These are phyloP conservation scores for Jaltomata sinuosa DNA, from an alignment of 257 asterid genomes.

Conservation along the genomic window DNA sequence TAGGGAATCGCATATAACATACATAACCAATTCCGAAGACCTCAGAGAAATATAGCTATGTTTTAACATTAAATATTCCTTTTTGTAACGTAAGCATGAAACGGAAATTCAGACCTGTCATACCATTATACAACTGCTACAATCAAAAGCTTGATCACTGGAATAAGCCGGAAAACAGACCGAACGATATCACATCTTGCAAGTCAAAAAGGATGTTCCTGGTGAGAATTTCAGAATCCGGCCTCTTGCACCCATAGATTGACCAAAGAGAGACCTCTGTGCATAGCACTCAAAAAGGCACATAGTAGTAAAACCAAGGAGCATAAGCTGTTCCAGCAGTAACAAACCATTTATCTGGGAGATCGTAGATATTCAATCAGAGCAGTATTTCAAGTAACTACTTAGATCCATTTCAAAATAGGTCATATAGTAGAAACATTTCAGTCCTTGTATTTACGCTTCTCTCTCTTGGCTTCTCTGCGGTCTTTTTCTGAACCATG, in stretches of 20 bases:
- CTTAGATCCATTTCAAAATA: background rate
- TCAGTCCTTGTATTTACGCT: constrained; percentile 26
- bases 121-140: background rate
- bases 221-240: background rate
- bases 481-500: constrained; percentile 41
- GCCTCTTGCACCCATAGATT: background rate
- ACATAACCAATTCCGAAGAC: background rate
- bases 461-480: constrained; percentile 38
- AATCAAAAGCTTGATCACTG: background rate
- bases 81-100: background rate
- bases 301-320: background rate
- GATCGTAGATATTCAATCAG: background rate
- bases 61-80: background rate
- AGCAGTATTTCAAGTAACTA: background rate
- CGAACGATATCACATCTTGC: background rate
- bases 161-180: background rate
- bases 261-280: background rate
- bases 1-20: background rate
- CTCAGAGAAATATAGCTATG: background rate
- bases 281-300: background rate
- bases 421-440: background rate
- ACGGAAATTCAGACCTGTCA: background rate
- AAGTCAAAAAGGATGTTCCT: background rate
- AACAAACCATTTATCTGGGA: background rate
- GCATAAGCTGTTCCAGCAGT: background rate